A percentile compares a stretch with the other conserved stretches of the same genome.
phyloP scores from a whole-genome alignment of 805 yeast genomes.

The Candida xiaguanensis region DNA sequence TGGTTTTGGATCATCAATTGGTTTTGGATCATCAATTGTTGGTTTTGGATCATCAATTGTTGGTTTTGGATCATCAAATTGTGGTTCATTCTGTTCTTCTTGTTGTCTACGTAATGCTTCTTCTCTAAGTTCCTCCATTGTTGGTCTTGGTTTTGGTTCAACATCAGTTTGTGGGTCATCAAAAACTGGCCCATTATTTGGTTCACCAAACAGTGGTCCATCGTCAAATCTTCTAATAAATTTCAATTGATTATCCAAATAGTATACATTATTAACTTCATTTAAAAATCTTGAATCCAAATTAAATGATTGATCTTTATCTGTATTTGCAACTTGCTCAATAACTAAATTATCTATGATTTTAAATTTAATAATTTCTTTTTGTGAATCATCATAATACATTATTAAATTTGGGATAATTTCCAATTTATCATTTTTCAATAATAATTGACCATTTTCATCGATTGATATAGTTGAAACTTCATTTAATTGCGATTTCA shows the following conservation, averaged over 20 bases:
- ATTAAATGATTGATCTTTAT: no score
- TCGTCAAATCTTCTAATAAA: background rate
- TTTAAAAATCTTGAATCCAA: no score
- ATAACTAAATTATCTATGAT: no score
- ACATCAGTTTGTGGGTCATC: background rate
- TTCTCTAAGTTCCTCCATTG: no score
- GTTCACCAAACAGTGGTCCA: no score
- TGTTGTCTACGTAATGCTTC: no score
- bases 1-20: background rate
- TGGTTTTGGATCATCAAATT: background rate
- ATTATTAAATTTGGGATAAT: background rate
- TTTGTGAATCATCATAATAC: background rate
- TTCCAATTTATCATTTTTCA: background rate
- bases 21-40: background rate
- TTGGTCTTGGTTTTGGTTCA: no score
- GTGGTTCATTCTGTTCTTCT: no score
- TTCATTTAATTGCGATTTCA: background rate
- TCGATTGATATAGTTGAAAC: background rate
- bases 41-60: background rate
- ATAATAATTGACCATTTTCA: background rate
- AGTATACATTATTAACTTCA: no score
- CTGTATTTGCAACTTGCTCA: no score
- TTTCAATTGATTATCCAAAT: background rate
- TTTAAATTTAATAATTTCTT: no score
- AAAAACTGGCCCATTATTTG: background rate